Evolutionary conservation across 2,329 filamentous ascomycete species (phyloP).

Genomic region (Ophidiomyces ophidiicola): DNA sequence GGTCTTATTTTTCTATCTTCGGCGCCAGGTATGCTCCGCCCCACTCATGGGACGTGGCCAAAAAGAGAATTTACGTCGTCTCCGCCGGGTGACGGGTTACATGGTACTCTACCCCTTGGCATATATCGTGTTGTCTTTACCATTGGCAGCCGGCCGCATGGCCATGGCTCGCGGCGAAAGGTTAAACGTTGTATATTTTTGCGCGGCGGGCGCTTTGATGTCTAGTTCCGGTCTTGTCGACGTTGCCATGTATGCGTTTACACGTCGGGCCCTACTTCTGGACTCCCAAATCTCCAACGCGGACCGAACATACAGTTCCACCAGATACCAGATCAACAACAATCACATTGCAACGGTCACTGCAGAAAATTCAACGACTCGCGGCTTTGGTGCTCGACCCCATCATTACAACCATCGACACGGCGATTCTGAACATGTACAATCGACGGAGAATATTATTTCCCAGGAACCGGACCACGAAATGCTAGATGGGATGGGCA

Average conservation of each 20-base stretch:
- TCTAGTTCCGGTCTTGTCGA: conserved; percentile 49
- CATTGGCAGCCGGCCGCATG: conserved; percentile 43
- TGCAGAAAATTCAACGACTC: conserved; percentile 7
- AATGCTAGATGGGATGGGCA: conserved; percentile 27
- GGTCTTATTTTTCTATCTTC: conserved; percentile 39
- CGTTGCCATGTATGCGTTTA: conserved; percentile 46
- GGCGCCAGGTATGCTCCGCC: conserved; percentile 32
- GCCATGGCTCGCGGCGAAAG: conserved; percentile 26
- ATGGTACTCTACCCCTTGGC: conserved; percentile 38
- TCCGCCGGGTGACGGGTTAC: conserved; percentile 35
- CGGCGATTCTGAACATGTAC: conserved; percentile 25
- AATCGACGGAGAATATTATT: conserved; percentile 37
- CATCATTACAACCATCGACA: conserved; percentile 6
- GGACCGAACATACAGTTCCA: conserved; percentile 22
- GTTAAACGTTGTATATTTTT: conserved; percentile 35
- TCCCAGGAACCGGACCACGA: conserved; percentile 15
- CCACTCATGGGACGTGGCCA: conserved; percentile 27
- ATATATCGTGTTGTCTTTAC: conserved; percentile 53
- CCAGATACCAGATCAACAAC: conserved; percentile 4
- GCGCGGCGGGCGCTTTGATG: conserved; percentile 44
- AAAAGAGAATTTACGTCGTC: conserved; percentile 28
- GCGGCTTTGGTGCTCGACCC: conserved; percentile 6
- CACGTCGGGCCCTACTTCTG: conserved; percentile 43
- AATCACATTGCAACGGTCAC: conserved; percentile 14
- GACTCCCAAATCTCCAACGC: conserved; percentile 35